phyloP scores from a whole-genome alignment of 768 basidiomycete genomes.

The Termitomyces sp. region DNA sequence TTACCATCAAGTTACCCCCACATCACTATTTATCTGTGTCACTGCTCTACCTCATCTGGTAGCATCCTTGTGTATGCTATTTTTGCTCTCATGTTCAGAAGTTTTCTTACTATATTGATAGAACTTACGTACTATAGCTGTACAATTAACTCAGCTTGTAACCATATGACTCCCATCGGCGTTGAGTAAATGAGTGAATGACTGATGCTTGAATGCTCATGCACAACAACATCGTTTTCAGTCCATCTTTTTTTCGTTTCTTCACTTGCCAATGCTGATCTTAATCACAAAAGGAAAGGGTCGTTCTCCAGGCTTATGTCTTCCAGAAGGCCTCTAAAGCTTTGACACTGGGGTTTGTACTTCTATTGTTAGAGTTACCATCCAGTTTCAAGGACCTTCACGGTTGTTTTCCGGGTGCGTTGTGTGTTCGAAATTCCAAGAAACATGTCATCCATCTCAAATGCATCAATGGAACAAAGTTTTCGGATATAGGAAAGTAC shows the following conservation, averaged over 20 bases:
- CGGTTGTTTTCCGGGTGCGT: too few relatives aligned
- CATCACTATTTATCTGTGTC: slow-evolving; percentile 6
- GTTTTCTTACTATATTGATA: not conserved
- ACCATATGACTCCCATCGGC: not conserved
- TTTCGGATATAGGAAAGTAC: too few relatives aligned
- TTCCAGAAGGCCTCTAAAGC: too few relatives aligned
- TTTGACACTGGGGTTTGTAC: too few relatives aligned
- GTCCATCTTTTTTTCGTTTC: not conserved
- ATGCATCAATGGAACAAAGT: too few relatives aligned
- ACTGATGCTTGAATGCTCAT: not conserved
- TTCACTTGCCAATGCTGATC: not conserved
- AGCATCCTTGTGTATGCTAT: slow-evolving; percentile 7
- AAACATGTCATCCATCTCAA: too few relatives aligned
- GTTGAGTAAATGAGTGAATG: not conserved
- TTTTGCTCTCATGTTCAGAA: not conserved
- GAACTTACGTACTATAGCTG: slow-evolving; percentile 8
- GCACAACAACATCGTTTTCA: not conserved
- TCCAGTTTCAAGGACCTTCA: too few relatives aligned
- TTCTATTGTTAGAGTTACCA: too few relatives aligned
- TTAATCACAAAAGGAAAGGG: not conserved
- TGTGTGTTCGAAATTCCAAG: too few relatives aligned
- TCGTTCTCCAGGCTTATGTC: too few relatives aligned
- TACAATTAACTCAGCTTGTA: slow-evolving; percentile 7
- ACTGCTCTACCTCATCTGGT: slow-evolving; percentile 3
- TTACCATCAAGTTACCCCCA: slow-evolving; percentile 6